Percentiles rank a stretch among this genome's conserved stretches.
phyloP scores from a whole-genome alignment of 495 filamentous ascomycete genomes.

The Aspergillus ostianus region DNA sequence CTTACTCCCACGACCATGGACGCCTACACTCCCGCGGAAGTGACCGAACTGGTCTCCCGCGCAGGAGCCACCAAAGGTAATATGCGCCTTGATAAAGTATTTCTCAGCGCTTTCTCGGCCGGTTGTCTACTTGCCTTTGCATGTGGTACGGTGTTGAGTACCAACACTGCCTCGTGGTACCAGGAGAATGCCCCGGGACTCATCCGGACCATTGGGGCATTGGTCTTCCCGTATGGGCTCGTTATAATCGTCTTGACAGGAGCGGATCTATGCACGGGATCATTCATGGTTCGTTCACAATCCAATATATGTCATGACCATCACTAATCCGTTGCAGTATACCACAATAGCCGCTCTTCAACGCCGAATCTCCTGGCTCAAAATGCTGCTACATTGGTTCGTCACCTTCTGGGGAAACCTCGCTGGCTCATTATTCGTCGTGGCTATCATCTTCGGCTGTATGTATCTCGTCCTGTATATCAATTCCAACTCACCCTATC shows the following conservation, averaged over 20 bases:
- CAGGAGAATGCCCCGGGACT: constrained; percentile 59
- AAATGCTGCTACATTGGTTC: constrained; percentile 54
- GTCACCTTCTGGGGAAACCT: constrained; percentile 61
- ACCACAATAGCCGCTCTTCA: constrained; percentile 56
- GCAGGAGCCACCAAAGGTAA: constrained; percentile 50
- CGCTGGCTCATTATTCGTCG: constrained; percentile 57
- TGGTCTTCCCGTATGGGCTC: constrained; percentile 60
- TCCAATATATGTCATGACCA: no score
- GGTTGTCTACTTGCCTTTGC: constrained; percentile 55
- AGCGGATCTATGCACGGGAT: constrained; percentile 58
- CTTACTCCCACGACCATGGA: constrained; percentile 19
- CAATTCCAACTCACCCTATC: background rate
- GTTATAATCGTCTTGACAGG: constrained; percentile 60
- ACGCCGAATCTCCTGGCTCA: constrained; percentile 45
- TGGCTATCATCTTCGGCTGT: constrained; percentile 59
- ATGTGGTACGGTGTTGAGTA: constrained; percentile 50
- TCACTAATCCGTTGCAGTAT: constrained; percentile 31
- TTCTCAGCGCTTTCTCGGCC: constrained; percentile 52
- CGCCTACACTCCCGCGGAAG: constrained; percentile 45
- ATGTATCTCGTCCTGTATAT: constrained; percentile 17
- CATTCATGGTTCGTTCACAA: constrained; percentile 47
- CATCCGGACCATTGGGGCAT: constrained; percentile 52
- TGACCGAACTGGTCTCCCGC: constrained; percentile 43
- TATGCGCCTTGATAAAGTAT: constrained; percentile 54
- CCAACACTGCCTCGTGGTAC: constrained; percentile 57